phyloP scores from a whole-genome alignment of 768 basidiomycete genomes.

The Tremella mesenterica region DNA sequence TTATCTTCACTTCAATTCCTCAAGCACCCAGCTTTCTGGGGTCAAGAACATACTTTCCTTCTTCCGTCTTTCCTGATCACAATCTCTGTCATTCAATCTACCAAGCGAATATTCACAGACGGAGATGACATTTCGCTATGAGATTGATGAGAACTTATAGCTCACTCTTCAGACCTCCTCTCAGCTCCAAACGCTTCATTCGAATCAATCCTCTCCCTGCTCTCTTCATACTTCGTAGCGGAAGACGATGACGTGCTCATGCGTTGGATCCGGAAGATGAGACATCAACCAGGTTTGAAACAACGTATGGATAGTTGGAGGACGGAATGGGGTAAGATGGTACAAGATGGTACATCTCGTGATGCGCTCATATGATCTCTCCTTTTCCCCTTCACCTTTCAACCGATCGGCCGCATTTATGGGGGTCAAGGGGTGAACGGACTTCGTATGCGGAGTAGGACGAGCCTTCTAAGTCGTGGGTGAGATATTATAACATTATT shows the following conservation, averaged over 20 bases:
- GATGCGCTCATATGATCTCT: too few species aligned
- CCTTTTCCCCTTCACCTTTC: too few species aligned
- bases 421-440: too few species aligned
- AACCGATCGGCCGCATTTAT: too few species aligned
- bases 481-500: too few species aligned
- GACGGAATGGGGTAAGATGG: slow-evolving; percentile 61
- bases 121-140: neutral
- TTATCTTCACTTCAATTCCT: neutral
- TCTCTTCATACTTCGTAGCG: slow-evolving; percentile 91
- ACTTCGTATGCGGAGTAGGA: too few species aligned
- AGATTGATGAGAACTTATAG: neutral
- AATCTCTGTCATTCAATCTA: neutral
- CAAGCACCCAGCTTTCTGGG: neutral
- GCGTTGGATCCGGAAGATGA: slow-evolving; percentile 63
- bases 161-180: slow-evolving; percentile 66
- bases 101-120: too few species aligned
- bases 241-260: slow-evolving; percentile 78
- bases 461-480: too few species aligned
- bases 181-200: slow-evolving; percentile 68
- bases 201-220: slow-evolving; percentile 79
- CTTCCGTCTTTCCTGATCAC: neutral
- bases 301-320: slow-evolving; percentile 67
- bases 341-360: slow-evolving; percentile 40
- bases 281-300: slow-evolving; percentile 60
- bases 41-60: too few species aligned